Conservation (phyloP, 2,329 filamentous ascomycete species). For the Neocucurbitaria cava region DNA sequence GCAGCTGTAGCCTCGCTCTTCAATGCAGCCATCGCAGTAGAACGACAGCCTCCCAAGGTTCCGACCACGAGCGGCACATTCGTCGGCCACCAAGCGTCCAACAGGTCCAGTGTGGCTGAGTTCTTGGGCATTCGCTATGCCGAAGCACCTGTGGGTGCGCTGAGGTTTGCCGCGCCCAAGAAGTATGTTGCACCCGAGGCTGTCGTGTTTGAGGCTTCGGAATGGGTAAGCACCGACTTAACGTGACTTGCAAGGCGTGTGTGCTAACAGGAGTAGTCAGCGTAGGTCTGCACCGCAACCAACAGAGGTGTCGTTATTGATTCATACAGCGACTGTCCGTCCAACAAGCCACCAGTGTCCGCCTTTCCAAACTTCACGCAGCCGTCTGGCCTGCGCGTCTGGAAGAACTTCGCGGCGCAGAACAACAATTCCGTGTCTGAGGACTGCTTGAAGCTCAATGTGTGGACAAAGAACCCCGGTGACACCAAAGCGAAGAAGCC, state of each 20-base stretch:
- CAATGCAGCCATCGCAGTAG: conserved; percentile 10
- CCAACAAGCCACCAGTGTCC: conserved; percentile 30
- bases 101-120: conserved; percentile 32
- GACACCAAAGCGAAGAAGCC: conserved; percentile 29
- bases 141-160: conserved; percentile 39
- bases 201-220: conserved; percentile 29
- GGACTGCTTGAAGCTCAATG: conserved; percentile 40
- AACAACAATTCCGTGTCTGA: conserved; percentile 31
- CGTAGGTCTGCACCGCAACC: conserved; percentile 18
- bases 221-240: conserved; percentile 22
- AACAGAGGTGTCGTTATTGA: conserved; percentile 1
- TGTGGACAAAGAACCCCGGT: conserved; percentile 33
- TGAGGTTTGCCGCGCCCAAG: conserved; percentile 43
- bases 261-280: conserved; percentile 25
- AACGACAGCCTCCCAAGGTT: conserved; percentile 11
- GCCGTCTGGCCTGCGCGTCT: conserved; percentile 30
- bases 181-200: conserved; percentile 29
- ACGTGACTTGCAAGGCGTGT: neutral
- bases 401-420: conserved; percentile 43
- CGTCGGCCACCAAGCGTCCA: conserved; percentile 38
- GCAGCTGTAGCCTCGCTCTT: conserved; percentile 17
- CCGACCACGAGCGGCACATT: conserved; percentile 42
- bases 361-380: conserved; percentile 36
- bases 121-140: conserved; percentile 49
- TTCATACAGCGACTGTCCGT: conserved; percentile 28